A percentile compares a stretch with the other conserved stretches of the same genome.
Conservation (phyloP, 2,329 filamentous ascomycete species). For the Colletotrichum tofieldiae region DNA sequence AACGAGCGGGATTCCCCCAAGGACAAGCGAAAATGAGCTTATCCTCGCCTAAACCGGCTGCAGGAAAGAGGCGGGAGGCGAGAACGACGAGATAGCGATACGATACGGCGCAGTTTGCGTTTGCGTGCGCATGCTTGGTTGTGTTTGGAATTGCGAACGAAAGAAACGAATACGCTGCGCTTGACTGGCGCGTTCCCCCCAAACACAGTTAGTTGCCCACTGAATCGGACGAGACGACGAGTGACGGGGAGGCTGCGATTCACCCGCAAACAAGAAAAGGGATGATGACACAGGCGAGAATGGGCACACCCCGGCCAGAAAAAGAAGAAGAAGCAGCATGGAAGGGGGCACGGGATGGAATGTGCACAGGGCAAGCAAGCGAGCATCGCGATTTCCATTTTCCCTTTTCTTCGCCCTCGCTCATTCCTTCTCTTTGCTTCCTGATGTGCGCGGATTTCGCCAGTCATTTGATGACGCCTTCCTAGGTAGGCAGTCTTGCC, state of each 20-base stretch:
- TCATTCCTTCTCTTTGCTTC: too few species aligned
- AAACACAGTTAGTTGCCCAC: neutral
- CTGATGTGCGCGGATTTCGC: too few species aligned
- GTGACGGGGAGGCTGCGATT: neutral
- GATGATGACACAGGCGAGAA: neutral
- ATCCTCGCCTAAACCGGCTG: neutral
- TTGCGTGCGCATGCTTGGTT: too few species aligned
- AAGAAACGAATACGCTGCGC: neutral
- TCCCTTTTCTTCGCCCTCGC: neutral
- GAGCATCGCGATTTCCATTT: neutral
- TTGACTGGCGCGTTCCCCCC: neutral
- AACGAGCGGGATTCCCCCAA: neutral
- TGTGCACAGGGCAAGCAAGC: neutral
- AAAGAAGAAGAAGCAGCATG: too few species aligned
- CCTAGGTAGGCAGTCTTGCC: neutral
- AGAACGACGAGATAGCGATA: neutral
- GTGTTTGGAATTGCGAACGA: slow-evolving; percentile 1
- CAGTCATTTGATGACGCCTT: too few species aligned
- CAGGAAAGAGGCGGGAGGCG: neutral
- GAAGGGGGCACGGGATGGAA: neutral
- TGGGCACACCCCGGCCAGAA: too few species aligned
- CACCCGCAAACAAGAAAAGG: too few species aligned
- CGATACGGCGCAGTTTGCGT: slow-evolving; percentile 2
- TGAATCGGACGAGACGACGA: neutral
- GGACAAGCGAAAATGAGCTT: neutral